Conservation (phyloP, 1,284 basidiomycete species). For the Erythrobasidium hasegawianum region DNA sequence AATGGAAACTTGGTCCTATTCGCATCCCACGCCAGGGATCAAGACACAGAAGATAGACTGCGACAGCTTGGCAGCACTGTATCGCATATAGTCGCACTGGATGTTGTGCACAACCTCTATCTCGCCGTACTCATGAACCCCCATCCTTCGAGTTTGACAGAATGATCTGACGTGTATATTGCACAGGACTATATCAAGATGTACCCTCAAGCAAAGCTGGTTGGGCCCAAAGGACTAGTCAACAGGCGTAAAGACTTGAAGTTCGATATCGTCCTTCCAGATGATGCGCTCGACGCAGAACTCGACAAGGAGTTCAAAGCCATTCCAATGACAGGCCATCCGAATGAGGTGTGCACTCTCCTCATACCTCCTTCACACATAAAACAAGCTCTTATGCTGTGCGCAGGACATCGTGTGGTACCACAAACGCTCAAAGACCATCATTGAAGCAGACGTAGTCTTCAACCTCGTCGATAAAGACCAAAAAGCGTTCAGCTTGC, state of each 20-base stretch:
- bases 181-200: conserved; percentile 65
- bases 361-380: too few relatives aligned
- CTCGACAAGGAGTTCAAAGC: conserved; percentile 18
- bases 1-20: conserved; percentile 78
- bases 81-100: conserved; percentile 64
- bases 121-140: conserved; percentile 54
- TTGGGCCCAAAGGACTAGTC: conserved; percentile 61
- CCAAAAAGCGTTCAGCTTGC: conserved; percentile 52
- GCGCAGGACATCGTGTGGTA: conserved; percentile 82
- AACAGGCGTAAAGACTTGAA: conserved; percentile 52
- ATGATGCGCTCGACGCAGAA: conserved; percentile 6
- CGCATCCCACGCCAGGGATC: conserved; percentile 73
- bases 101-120: conserved; percentile 64
- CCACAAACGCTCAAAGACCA: conserved; percentile 69
- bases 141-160: neutral
- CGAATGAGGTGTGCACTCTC: conserved; percentile 42
- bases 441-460: conserved; percentile 82
- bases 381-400: too few relatives aligned
- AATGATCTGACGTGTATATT: neutral
- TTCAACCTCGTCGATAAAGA: conserved; percentile 84
- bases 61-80: conserved; percentile 72
- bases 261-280: conserved; percentile 53
- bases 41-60: conserved; percentile 67
- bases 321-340: conserved; percentile 26
- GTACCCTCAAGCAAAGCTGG: conserved; percentile 71